phyloP scores from a whole-genome alignment of 2,329 filamentous ascomycete genomes.

The Ascomycota sp. region DNA sequence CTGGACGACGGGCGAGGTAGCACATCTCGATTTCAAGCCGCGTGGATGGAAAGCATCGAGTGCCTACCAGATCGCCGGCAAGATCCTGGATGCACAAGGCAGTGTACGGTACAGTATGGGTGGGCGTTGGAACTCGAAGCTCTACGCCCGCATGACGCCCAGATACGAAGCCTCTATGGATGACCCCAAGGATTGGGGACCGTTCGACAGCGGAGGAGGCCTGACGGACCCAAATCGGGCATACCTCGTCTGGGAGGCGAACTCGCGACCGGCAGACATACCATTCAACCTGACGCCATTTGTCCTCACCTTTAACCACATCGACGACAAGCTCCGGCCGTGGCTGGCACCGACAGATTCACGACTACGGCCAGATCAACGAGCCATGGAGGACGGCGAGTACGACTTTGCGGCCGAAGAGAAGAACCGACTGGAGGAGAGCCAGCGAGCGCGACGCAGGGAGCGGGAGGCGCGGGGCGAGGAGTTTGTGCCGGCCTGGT shows the following conservation, averaged over 20 bases:
- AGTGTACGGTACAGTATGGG: slow-evolving; percentile 75
- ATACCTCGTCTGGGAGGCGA: slow-evolving; percentile 83
- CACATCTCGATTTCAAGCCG: slow-evolving; percentile 76
- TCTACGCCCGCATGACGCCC: slow-evolving; percentile 82
- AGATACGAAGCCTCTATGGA: slow-evolving; percentile 64
- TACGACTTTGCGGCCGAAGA: slow-evolving; percentile 85
- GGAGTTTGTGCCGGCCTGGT: slow-evolving; percentile 74
- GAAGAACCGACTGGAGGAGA: slow-evolving; percentile 88
- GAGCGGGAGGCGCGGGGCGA: slow-evolving; percentile 58
- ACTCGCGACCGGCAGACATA: slow-evolving; percentile 60
- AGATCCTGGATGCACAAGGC: slow-evolving; percentile 62
- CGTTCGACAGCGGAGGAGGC: slow-evolving; percentile 27
- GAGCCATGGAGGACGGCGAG: slow-evolving; percentile 96
- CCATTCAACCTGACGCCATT: slow-evolving; percentile 97
- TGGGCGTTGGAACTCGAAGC: slow-evolving; percentile 91
- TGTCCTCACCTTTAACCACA: slow-evolving; percentile 79
- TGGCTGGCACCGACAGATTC: slow-evolving; percentile 85
- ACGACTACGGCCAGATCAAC: slow-evolving; percentile 77
- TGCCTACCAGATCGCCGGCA: slow-evolving; percentile 73
- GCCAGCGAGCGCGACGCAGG: slow-evolving; percentile 58
- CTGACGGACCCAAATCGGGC: slow-evolving; percentile 51
- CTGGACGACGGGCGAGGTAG: slow-evolving; percentile 86
- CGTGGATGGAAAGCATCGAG: slow-evolving; percentile 90
- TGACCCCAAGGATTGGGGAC: slow-evolving; percentile 23
- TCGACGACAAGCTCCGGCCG: slow-evolving; percentile 60